These are phyloP conservation scores for Arthrobotrys conoides DNA, from an alignment of 2,329 filamentous ascomycete genomes.

Conservation along the genomic window DNA sequence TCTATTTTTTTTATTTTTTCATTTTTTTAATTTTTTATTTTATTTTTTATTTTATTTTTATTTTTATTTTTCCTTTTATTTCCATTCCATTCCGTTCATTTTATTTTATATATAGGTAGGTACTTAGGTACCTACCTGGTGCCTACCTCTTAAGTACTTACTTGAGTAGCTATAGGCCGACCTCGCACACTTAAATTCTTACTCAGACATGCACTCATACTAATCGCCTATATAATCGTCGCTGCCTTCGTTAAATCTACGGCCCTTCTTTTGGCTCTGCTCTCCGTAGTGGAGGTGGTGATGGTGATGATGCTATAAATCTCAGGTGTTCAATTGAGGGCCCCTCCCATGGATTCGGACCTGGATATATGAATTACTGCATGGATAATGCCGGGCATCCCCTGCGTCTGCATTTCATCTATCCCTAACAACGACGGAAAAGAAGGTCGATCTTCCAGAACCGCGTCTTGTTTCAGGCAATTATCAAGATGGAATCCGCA, in stretches of 20 bases:
- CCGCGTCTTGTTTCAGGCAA: slow-evolving; percentile 58
- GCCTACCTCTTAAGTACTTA: no score
- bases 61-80: no score
- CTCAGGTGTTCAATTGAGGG: not conserved
- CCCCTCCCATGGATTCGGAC: slow-evolving; percentile 52
- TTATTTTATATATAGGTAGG: no score
- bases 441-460: slow-evolving; percentile 60
- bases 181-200: no score
- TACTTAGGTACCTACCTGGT: no score
- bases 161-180: no score
- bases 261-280: not conserved
- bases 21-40: no score
- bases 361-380: slow-evolving; percentile 33
- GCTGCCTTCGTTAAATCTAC: not conserved
- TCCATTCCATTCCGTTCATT: no score
- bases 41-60: no score
- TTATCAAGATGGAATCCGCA: slow-evolving; percentile 60
- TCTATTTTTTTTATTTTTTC: not conserved
- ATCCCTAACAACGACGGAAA: slow-evolving; percentile 60
- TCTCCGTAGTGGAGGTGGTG: no score
- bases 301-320: not conserved
- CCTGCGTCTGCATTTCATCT: slow-evolving; percentile 55
- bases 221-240: no score
- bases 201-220: no score
- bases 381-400: slow-evolving; percentile 48